Evolutionary conservation across 371 early-diverging fungal genomes (phyloP).

Genomic region (Mucor velutinosus): DNA sequence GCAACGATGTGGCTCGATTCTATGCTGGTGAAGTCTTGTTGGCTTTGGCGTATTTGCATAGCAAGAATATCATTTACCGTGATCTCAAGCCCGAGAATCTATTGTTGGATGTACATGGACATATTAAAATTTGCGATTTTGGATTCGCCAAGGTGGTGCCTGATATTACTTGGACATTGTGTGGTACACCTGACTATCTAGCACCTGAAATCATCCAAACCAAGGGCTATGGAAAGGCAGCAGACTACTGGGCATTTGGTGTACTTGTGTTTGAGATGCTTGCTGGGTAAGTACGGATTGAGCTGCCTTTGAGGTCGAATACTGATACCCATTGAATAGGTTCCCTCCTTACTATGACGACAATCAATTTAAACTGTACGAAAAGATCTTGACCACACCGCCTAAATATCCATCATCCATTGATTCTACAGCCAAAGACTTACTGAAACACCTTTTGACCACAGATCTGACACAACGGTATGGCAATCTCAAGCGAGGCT

Average conservation of each 20-base stretch:
- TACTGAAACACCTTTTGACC: constrained; percentile 82
- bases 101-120: constrained; percentile 88
- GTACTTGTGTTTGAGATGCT: constrained; percentile 93
- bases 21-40: constrained; percentile 77
- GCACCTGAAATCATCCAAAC: constrained; percentile 94
- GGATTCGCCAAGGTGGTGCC: constrained; percentile 98
- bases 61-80: constrained; percentile 87
- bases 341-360: constrained; percentile 95
- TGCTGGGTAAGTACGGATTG: constrained; percentile 59
- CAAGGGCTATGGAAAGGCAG: constrained; percentile 88
- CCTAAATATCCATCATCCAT: constrained; percentile 83
- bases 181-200: constrained; percentile 98
- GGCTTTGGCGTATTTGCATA: constrained; percentile 89
- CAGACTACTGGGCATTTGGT: constrained; percentile 95
- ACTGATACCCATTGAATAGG: constrained; percentile 9
- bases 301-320: neutral
- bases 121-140: constrained; percentile 99
- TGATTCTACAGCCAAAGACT: constrained; percentile 83
- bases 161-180: constrained; percentile 93
- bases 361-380: constrained; percentile 90
- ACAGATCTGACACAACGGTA: constrained; percentile 84
- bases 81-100: constrained; percentile 97
- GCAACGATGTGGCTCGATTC: constrained; percentile 85
- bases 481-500: constrained; percentile 85
- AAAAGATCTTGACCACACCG: constrained; percentile 84